phyloP scores from a whole-genome alignment of 2,329 filamentous ascomycete species.

The Trichoderma sp. region DNA sequence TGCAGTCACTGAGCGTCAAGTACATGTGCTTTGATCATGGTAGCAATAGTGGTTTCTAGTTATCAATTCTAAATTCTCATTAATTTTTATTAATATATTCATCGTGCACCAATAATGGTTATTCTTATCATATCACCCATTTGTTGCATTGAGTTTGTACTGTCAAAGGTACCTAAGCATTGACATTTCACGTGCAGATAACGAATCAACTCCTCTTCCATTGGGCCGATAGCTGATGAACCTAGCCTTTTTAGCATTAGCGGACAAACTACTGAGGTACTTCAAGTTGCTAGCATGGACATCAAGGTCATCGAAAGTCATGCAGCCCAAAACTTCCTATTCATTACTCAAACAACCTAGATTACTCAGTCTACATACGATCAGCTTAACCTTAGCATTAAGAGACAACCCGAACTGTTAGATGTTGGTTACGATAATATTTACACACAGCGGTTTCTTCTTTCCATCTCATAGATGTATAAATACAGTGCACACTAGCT shows the following conservation, averaged over 20 bases:
- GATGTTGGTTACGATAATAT: not conserved
- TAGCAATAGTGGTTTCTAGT: not conserved
- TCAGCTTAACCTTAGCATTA: not conserved
- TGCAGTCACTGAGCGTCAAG: not conserved
- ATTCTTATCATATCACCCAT: not conserved
- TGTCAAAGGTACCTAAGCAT: not conserved
- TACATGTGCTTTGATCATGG: not conserved
- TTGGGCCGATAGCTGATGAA: not conserved
- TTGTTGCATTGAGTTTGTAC: not conserved
- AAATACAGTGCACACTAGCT: not conserved
- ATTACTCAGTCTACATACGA: not conserved
- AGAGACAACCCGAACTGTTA: not conserved
- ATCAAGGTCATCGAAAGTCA: not conserved
- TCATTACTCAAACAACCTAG: not conserved
- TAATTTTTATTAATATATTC: not conserved
- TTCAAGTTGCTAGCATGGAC: not conserved
- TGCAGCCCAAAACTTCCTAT: not conserved
- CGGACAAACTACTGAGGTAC: too few relatives aligned
- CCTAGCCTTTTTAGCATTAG: not conserved
- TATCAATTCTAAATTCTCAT: not conserved
- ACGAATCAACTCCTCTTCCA: not conserved
- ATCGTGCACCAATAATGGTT: not conserved
- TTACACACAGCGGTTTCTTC: not conserved
- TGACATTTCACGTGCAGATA: not conserved
- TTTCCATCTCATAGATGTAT: not conserved